Base-by-base conservation (phyloP, 2,329 filamentous ascomycete species). In the Spiromastix sp. region DNA sequence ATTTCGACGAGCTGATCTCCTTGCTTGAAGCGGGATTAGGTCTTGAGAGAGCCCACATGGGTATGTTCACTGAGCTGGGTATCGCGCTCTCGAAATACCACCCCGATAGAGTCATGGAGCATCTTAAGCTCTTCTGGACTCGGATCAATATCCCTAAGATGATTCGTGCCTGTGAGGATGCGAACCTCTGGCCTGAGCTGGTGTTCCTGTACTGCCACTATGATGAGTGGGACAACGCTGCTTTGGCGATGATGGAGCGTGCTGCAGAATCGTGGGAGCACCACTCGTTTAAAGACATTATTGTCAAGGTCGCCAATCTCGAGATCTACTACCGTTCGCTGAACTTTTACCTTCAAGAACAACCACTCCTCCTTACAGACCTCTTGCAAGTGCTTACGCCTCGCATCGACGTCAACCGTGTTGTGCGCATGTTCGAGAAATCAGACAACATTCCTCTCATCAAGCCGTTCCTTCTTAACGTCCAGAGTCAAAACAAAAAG, bases 171-270 rank as follows among this genome's bases (percentile, higher is more conserved):
- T 89, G 81, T 61, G 89, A 96, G 68, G 85, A 93, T 50, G 89
- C 87, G 32, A 87, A 93, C 57, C 68, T 98, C 20, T 98, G 91
- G 91, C 89, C 91, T 0, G 91, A 98, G 65, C 71, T 98, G 43
- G 85, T 98, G 36, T 98, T 98, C 76, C 74, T 94, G 49, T 96
- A 96, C 70, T 85, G 85, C 59, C 91, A 98, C 64, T 96, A 95
- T 54, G 93, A 98, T 47, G 93, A 98, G 58, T 95, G 82, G 62
- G 93, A 98, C 63, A 96, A 98, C 54, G 91, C 91, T 29, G 86
- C 87, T 31, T 73, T 98, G 36, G 85, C 91, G 12, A 94, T 98
- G 68, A 98, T 98, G 76, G 91, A 98, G 69, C 85, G 86, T 48
- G 84, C 91, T 9, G 81, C 93, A 47, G 93, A 96, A 68, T 87